Base-by-base conservation (phyloP, 192 early-diverging fungal species). In the Chytriomyces sp. region DNA sequence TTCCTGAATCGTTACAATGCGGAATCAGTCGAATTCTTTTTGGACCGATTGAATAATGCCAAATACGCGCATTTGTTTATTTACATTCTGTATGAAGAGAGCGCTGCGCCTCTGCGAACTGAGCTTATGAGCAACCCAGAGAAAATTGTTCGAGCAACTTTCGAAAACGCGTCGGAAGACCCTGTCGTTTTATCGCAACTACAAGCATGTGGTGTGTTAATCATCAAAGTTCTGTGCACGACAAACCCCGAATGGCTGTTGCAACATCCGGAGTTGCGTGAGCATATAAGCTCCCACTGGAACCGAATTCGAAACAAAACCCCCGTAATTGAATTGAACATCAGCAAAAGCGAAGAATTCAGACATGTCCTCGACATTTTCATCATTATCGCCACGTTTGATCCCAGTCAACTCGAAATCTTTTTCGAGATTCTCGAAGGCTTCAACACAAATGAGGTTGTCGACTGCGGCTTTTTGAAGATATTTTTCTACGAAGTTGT, bases 1-100 rank as follows among this genome's bases (percentile, higher is more conserved):
- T 99, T 94, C 81, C 76, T 99, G 64, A 98, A 96, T 75, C 86
- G 93, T 18, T 98, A 99, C 78, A 85, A 92, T 6, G 76, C 87
- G 6, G 96, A 99, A 67, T 85, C 95, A 3, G 88, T 96, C 6
- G 89, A 87, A 5, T 97, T 93, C 77, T 98, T 99, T 16, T 67
- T 94, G 44, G 86, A 91, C 46, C 78, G 86, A 13, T 80, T 93
- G 20, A 60, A 77, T 6, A 67, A 70, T 5, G 18, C 71, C 65
- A 81, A 67, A 77, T 90, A 82, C 79, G 74, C 48, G 81, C 84
- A 76, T 79, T 83, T 85, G 65, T 82, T 85, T 16, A 69, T 80
- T 7, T 64, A 64, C 63, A 35, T 89, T 7, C 45, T 89, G 24
- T 53, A 16, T 35, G 53, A 67, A 13, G 70, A 72, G 4, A 60